phyloP scores from a whole-genome alignment of 352 stramenopile genomes.

The Globisporangium acanthophoron region DNA sequence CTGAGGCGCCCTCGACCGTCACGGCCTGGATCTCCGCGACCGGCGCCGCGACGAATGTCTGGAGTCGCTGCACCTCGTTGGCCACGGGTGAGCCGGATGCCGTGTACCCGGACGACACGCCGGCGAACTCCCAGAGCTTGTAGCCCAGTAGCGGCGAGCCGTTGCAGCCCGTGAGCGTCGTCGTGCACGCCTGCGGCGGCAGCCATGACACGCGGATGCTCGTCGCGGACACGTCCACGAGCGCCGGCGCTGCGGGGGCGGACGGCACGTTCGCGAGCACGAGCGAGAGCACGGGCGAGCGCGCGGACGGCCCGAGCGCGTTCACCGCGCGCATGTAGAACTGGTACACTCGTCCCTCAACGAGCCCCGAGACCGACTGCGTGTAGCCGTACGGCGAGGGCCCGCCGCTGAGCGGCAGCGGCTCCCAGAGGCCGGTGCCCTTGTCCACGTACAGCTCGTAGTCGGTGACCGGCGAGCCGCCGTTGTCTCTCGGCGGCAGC shows the following conservation, averaged over 20 bases:
- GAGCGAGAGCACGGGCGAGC: constrained; percentile 84
- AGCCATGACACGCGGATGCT: constrained; percentile 69
- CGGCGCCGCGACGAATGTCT: constrained; percentile 57
- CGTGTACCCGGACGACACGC: constrained; percentile 65
- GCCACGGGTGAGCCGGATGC: constrained; percentile 73
- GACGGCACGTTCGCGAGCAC: constrained; percentile 79
- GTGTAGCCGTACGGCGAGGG: constrained; percentile 49
- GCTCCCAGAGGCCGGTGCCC: constrained; percentile 35
- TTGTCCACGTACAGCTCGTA: constrained; percentile 93
- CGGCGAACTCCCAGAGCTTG: constrained; percentile 91
- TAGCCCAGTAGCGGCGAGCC: constrained; percentile 86
- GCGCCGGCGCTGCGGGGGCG: constrained; percentile 34
- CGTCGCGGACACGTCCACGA: constrained; percentile 59
- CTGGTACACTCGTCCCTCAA: constrained; percentile 87
- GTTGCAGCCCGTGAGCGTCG: constrained; percentile 69
- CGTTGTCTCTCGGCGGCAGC: constrained; percentile 89
- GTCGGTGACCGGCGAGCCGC: constrained; percentile 84
- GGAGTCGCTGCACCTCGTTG: constrained; percentile 89
- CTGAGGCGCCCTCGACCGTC: constrained; percentile 48
- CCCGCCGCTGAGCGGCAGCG: constrained; percentile 31
- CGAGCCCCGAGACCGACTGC: constrained; percentile 36
- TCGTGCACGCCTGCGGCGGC: constrained; percentile 56
- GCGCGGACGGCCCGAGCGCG: constrained; percentile 66
- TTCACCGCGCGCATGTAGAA: constrained; percentile 92
- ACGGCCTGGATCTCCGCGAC: constrained; percentile 73